Base-by-base conservation (phyloP, 345 rosid species). In the Sonneratia alba region DNA sequence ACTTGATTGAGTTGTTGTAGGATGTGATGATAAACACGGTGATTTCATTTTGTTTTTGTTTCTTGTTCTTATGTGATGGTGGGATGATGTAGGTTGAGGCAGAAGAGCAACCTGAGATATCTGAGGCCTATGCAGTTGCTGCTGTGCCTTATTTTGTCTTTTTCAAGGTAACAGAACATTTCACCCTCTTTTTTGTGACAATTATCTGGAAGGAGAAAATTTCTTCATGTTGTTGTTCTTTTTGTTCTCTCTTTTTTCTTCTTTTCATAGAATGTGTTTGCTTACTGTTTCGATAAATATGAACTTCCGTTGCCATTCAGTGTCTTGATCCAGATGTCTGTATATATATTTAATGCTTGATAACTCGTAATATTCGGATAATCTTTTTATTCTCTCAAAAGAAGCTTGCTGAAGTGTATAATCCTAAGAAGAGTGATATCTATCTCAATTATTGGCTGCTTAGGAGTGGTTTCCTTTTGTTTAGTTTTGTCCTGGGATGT, bases 91-190 rank as follows among this genome's bases (percentile, higher is more conserved):
- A 96, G 99, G 91, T 96, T 36, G 99, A 92, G 82, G 99, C 99
- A 38, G 99, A 96, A 80, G 97, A 96, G 69, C 93, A 89, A 61
- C 97, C 99, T 43, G 91, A 89, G 82, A 83, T 96, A 68, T 96
- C 97, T 0, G 97, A 89, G 81, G 85, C 88, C 49, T 86, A 84
- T 76, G 78, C 98, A 19, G 96, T 96, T 70, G 82, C 97, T 74
- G 93, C 98, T 66, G 92, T 92, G 62, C 99, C 99, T 9, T 96
- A 47, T 70, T 89, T 92, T 73, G 93, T 85, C 72, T 92, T 96
- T 84, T 77, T 96, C 71, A 92, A 96, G 96, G 99, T 96, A 49
- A 16, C 13, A 66, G 19, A 38, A 40, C 27, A 24, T 63, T 4
- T 64, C 7, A 24, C 37, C 14, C 12, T 34, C 19, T 40, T 36